Conservation (phyloP, 345 rosid genomes). For the Sonneratia alba region DNA sequence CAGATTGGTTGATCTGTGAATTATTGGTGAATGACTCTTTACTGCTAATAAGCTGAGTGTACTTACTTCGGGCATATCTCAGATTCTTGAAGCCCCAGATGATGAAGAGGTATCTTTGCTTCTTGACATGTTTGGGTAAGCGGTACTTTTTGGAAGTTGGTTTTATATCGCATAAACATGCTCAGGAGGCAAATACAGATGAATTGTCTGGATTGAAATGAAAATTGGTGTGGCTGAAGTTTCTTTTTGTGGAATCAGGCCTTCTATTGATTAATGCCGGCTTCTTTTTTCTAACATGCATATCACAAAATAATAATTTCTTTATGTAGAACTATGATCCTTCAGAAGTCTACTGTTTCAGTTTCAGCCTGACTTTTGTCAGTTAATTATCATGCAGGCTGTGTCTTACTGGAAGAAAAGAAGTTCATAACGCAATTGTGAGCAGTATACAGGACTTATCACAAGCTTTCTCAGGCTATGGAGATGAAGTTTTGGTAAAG, state of each 20-base stretch:
- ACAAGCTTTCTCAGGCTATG: conserved; percentile 62
- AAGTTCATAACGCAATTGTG: conserved; percentile 81
- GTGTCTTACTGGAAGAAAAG: conserved; percentile 86
- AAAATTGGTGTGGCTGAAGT: not conserved
- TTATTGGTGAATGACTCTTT: not conserved
- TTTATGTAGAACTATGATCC: not conserved
- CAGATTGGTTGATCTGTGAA: not conserved
- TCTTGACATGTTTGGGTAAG: conserved; percentile 81
- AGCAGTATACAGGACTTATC: conserved; percentile 95
- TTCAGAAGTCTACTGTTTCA: not conserved
- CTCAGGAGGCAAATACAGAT: not conserved
- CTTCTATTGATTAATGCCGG: not conserved
- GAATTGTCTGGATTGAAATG: not conserved
- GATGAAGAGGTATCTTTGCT: conserved; percentile 87
- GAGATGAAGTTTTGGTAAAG: conserved; percentile 93
- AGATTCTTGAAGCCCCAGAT: conserved; percentile 93
- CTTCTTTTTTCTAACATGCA: not conserved
- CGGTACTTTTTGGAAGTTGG: not conserved
- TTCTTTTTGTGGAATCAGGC: not conserved
- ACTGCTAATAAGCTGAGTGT: not conserved
- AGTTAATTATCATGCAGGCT: conserved; percentile 30
- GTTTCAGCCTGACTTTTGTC: not conserved
- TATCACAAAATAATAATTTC: not conserved
- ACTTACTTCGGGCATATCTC: conserved; percentile 13
- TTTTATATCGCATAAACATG: not conserved